These are phyloP conservation scores for Peronosclerospora sorghi DNA, from an alignment of 352 stramenopile species.

Conservation along the genomic window DNA sequence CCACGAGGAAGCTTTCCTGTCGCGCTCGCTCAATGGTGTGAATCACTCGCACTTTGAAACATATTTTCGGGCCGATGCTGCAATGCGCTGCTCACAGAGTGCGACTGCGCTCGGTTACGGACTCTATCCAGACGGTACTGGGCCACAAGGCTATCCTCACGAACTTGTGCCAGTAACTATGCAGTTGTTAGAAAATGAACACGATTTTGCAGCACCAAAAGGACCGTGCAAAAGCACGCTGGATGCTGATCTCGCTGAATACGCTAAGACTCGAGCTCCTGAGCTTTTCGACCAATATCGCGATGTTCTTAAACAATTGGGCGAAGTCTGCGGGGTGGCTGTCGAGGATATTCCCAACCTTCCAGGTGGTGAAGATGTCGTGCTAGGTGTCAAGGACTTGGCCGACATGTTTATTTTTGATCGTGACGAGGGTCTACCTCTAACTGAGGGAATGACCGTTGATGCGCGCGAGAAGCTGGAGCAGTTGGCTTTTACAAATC, in stretches of 20 bases:
- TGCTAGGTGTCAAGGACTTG: slow-evolving; percentile 74
- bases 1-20: slow-evolving; percentile 48
- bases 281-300: slow-evolving; percentile 50
- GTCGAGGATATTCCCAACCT: slow-evolving; percentile 47
- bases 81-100: slow-evolving; percentile 71
- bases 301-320: slow-evolving; percentile 41
- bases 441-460: slow-evolving; percentile 38
- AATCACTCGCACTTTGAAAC: slow-evolving; percentile 74
- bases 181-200: slow-evolving; percentile 74
- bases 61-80: slow-evolving; percentile 76
- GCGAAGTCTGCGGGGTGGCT: slow-evolving; percentile 46
- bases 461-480: slow-evolving; percentile 45
- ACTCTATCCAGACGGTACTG: slow-evolving; percentile 72
- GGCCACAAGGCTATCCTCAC: slow-evolving; percentile 46
- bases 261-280: slow-evolving; percentile 38
- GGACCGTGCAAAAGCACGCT: slow-evolving; percentile 50
- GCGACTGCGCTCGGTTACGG: slow-evolving; percentile 63
- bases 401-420: slow-evolving; percentile 81
- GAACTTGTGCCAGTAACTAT: slow-evolving; percentile 78
- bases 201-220: slow-evolving; percentile 76
- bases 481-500: slow-evolving; percentile 64
- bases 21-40: slow-evolving; percentile 53
- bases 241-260: slow-evolving; percentile 39
- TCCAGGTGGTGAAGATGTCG: slow-evolving; percentile 49
- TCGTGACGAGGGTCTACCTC: slow-evolving; percentile 45